phyloP scores from a whole-genome alignment of 345 rosid species.

The Eucalyptus paniculata region DNA sequence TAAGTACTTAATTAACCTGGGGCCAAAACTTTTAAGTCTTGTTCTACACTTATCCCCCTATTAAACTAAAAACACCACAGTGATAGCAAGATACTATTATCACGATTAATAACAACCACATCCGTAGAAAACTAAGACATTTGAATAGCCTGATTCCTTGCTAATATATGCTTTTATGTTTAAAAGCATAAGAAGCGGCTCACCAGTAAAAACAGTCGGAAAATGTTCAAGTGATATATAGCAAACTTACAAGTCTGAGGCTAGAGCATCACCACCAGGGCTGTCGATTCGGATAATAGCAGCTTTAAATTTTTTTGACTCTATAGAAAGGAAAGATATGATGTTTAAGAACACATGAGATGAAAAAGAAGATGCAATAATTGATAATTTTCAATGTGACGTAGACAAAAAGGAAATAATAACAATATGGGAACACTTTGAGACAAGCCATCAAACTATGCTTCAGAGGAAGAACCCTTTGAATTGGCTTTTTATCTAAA shows the following conservation, averaged over 20 bases:
- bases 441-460: neutral
- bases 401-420: neutral
- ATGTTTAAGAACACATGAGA: neutral
- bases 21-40: neutral
- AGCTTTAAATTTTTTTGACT: slow-evolving; percentile 74
- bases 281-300: slow-evolving; percentile 90
- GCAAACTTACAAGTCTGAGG: slow-evolving; percentile 94
- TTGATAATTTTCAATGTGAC: neutral
- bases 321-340: slow-evolving; percentile 20
- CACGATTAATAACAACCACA: neutral
- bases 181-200: neutral
- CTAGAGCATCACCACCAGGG: slow-evolving; percentile 99
- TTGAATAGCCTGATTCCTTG: neutral
- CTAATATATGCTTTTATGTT: neutral
- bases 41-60: neutral
- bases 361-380: neutral
- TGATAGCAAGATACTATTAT: neutral
- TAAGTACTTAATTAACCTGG: neutral
- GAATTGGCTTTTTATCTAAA: neutral
- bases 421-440: neutral
- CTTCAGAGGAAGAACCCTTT: neutral
- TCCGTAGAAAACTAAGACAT: neutral
- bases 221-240: neutral
- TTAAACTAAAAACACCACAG: neutral
- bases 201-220: neutral